These are phyloP conservation scores for Xylaria arbuscula DNA, from an alignment of 2,329 filamentous ascomycete species.

Conservation along the genomic window DNA sequence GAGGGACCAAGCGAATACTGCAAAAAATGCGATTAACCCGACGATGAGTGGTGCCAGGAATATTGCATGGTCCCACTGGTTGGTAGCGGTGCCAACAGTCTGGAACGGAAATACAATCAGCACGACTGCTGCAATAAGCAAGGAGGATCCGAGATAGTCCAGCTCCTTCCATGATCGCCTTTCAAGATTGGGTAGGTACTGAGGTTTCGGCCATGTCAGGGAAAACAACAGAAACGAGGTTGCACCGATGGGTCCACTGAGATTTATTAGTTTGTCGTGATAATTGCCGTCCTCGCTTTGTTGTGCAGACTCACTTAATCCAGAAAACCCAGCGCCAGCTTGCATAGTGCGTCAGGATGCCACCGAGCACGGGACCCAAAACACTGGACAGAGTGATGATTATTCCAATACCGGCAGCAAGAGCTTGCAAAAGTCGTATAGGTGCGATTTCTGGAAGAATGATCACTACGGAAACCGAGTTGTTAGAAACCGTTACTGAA, in stretches of 20 bases:
- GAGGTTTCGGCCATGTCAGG: conserved; percentile 61
- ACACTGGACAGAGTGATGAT: conserved; percentile 62
- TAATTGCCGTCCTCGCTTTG: conserved; percentile 10
- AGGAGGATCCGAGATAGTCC: conserved; percentile 64
- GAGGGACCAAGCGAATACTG: conserved; percentile 56
- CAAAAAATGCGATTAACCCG: conserved; percentile 52
- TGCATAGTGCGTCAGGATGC: conserved; percentile 60
- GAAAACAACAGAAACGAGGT: conserved; percentile 61
- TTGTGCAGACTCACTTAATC: conserved; percentile 63
- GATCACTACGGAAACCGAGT: conserved; percentile 53
- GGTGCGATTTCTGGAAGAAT: conserved; percentile 64
- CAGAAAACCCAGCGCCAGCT: conserved; percentile 69
- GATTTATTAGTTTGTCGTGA: conserved; percentile 38
- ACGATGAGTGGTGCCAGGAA: conserved; percentile 58
- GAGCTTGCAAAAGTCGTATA: conserved; percentile 53
- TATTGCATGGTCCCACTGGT: conserved; percentile 56
- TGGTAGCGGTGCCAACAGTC: conserved; percentile 54
- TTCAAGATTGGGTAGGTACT: conserved; percentile 54
- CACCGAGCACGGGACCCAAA: conserved; percentile 64
- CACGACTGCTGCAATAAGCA: conserved; percentile 64
- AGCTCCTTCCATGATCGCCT: conserved; percentile 61
- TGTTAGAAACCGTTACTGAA: conserved; percentile 12
- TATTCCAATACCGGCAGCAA: conserved; percentile 61
- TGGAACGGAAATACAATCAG: conserved; percentile 70
- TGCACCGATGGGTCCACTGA: conserved; percentile 62